A percentile compares a stretch with the other conserved stretches of the same genome.
phyloP scores from a whole-genome alignment of 2,329 filamentous ascomycete genomes.

The Venturia aucupariae region DNA sequence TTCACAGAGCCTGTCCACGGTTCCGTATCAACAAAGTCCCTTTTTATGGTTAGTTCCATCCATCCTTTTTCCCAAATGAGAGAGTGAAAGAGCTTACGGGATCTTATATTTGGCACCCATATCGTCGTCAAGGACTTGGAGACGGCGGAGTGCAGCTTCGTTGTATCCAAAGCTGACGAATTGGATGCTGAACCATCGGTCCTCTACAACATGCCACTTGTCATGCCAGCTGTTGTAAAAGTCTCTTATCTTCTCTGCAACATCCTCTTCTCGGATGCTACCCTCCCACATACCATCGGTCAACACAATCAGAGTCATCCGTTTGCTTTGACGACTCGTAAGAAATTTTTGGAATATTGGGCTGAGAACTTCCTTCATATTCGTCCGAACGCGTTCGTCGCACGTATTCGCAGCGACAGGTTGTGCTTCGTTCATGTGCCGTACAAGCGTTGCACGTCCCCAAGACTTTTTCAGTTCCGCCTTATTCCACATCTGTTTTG shows the following conservation, averaged over 20 bases:
- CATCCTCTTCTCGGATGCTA: background rate
- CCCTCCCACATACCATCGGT: conserved; percentile 13
- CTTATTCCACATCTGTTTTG: background rate
- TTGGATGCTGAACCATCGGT: conserved; percentile 11
- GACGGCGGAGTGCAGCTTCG: background rate
- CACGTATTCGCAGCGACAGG: background rate
- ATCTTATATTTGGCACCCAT: background rate
- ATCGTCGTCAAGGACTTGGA: conserved; percentile 8
- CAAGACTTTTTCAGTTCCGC: background rate
- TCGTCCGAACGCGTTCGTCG: background rate
- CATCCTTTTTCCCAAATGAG: background rate
- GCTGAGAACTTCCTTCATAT: conserved; percentile 3
- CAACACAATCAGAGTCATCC: conserved; percentile 8
- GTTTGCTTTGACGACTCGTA: background rate
- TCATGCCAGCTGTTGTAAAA: background rate
- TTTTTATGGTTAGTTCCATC: background rate
- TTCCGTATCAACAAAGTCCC: conserved; percentile 13
- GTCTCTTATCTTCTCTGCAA: background rate
- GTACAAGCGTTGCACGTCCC: background rate
- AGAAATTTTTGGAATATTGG: background rate
- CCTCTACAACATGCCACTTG: background rate
- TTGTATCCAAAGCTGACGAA: conserved; percentile 12
- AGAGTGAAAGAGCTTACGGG: background rate
- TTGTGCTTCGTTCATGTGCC: background rate
- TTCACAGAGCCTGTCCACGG: conserved; percentile 9